Percentiles rank a stretch among this genome's conserved stretches.
Conservation (phyloP, 495 filamentous ascomycete species). For the Penicillium cinerascens region DNA sequence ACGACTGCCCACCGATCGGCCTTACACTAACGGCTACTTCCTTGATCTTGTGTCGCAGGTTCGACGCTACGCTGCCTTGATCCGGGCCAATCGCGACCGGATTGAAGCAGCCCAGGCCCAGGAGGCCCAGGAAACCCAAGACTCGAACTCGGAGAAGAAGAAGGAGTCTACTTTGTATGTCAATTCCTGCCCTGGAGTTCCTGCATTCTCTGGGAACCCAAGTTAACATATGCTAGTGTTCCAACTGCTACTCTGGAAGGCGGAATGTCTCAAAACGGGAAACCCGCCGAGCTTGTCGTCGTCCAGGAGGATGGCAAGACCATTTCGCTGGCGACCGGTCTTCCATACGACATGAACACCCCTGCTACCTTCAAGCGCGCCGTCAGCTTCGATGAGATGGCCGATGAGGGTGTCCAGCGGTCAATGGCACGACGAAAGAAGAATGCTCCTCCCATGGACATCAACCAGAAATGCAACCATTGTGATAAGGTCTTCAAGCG, state of each 20-base stretch:
- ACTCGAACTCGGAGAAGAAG: conserved; percentile 1
- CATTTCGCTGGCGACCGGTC: conserved; percentile 68
- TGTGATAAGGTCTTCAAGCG: conserved; percentile 92
- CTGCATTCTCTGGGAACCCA: neutral
- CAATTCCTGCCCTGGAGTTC: neutral
- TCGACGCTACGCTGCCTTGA: conserved; percentile 62
- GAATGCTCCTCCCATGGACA: conserved; percentile 65
- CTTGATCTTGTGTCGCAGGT: conserved; percentile 89
- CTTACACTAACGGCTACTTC: conserved; percentile 90
- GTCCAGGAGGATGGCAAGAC: conserved; percentile 72
- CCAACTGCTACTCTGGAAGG: conserved; percentile 68
- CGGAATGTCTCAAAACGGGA: conserved; percentile 72
- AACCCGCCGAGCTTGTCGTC: conserved; percentile 72
- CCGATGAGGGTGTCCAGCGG: conserved; percentile 70
- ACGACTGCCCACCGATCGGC: conserved; percentile 72
- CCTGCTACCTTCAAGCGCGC: conserved; percentile 57
- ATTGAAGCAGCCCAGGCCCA: conserved; percentile 19
- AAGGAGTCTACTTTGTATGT: conserved; percentile 6
- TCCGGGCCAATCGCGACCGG: conserved; percentile 50
- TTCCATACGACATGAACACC: conserved; percentile 40
- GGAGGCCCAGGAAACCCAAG: conserved; percentile 2
- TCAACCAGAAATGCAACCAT: conserved; percentile 68
- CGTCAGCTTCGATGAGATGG: conserved; percentile 49
- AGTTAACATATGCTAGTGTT: neutral
- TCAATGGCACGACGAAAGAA: conserved; percentile 92